These are phyloP conservation scores for Nyctanthes arbortristis DNA, from an alignment of 257 asterid species.

Conservation along the genomic window DNA sequence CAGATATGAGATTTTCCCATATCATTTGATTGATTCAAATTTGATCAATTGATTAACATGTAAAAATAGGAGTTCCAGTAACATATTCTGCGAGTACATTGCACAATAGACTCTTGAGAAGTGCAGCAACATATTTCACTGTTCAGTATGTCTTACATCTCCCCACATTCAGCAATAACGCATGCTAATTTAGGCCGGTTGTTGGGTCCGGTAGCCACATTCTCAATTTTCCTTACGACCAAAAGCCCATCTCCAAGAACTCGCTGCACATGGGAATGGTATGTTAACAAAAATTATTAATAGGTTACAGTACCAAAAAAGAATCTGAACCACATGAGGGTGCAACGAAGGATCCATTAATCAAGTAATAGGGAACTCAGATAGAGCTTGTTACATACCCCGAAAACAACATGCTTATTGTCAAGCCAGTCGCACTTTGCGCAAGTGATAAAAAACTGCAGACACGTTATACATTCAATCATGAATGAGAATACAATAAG, in stretches of 20 bases:
- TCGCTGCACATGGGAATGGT: conserved; percentile 55
- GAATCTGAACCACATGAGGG: background rate
- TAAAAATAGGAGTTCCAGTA: too few species aligned
- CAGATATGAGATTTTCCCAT: too few species aligned
- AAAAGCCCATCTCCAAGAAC: conserved; percentile 92
- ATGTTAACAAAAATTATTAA: background rate
- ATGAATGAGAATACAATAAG: too few species aligned
- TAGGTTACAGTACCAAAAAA: background rate
- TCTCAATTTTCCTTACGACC: conserved; percentile 87
- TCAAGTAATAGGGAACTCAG: background rate
- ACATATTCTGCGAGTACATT: background rate
- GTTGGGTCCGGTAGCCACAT: conserved; percentile 89
- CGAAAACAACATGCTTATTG: conserved; percentile 93
- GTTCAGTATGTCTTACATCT: conserved; percentile 55
- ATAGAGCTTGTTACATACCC: conserved; percentile 55
- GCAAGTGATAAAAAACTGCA: conserved; percentile 88
- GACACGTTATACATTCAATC: background rate
- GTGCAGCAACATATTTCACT: background rate
- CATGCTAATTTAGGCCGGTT: conserved; percentile 82
- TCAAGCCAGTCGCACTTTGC: conserved; percentile 99
- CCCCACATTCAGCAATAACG: conserved; percentile 90
- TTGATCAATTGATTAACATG: too few species aligned
- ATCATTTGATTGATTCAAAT: too few species aligned
- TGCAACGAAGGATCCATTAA: background rate
- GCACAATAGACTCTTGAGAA: background rate